A percentile compares a stretch with the other conserved stretches of the same genome.
Evolutionary conservation across 2,329 filamentous ascomycete species (phyloP).

Genomic region (Pseudogymnoascus sp.): DNA sequence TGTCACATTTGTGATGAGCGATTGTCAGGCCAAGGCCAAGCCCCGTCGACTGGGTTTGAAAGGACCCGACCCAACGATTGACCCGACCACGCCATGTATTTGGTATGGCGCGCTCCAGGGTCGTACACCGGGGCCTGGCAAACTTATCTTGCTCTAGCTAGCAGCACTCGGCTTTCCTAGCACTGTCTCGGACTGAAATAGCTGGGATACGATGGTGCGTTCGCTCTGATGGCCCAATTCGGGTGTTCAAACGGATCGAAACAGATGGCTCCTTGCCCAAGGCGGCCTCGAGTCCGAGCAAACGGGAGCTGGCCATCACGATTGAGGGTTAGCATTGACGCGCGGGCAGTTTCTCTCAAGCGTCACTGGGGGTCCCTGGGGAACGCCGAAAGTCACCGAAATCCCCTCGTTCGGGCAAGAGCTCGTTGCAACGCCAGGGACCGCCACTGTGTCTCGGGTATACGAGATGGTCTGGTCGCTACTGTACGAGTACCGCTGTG

Average conservation of each 20-base stretch:
- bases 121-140: background rate
- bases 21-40: background rate
- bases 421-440: background rate
- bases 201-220: background rate
- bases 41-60: background rate
- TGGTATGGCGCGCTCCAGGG: background rate
- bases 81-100: background rate
- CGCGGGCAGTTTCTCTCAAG: background rate
- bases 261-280: background rate
- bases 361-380: background rate
- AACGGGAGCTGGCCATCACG: background rate
- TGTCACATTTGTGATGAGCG: background rate
- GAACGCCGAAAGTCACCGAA: background rate
- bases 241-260: background rate
- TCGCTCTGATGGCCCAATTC: background rate
- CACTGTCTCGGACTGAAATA: slow-evolving; percentile 4
- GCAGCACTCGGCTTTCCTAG: background rate
- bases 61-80: background rate
- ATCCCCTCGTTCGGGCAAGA: background rate
- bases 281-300: background rate
- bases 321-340: background rate
- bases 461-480: background rate
- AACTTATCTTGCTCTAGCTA: background rate
- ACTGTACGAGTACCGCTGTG: slow-evolving; percentile 3
- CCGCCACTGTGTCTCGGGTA: slow-evolving; percentile 5